phyloP scores from a whole-genome alignment of 805 yeast genomes.

The Candida qinlingensis region DNA sequence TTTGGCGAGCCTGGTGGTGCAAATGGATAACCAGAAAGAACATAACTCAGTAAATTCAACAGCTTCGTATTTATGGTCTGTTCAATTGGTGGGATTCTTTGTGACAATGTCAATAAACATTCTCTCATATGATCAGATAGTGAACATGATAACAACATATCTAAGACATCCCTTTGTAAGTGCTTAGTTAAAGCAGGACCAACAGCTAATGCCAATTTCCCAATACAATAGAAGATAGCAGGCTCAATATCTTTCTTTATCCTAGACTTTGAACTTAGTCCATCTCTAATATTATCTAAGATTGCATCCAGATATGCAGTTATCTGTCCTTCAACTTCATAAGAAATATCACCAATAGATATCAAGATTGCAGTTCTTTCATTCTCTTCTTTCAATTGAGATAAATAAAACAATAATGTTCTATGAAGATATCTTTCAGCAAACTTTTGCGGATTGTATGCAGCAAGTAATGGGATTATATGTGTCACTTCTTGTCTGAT shows the following conservation, averaged over 20 bases:
- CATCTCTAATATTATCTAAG: conserved; percentile 78
- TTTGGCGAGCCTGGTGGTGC: conserved; percentile 84
- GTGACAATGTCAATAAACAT: conserved; percentile 61
- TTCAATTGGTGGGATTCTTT: conserved; percentile 74
- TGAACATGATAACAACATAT: conserved; percentile 75
- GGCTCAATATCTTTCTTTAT: conserved; percentile 71
- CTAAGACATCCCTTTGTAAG: conserved; percentile 74
- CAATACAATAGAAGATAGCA: conserved; percentile 83
- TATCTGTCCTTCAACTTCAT: conserved; percentile 71
- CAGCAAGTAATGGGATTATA: conserved; percentile 77
- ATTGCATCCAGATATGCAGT: conserved; percentile 85
- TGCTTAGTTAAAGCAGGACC: conserved; percentile 93
- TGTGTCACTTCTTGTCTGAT: conserved; percentile 82
- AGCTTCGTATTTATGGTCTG: conserved; percentile 66
- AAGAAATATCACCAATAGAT: conserved; percentile 81
- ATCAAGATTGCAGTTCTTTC: conserved; percentile 74
- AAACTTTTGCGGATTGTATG: conserved; percentile 68
- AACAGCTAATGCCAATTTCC: conserved; percentile 79
- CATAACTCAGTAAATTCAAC: conserved; percentile 64
- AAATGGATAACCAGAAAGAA: conserved; percentile 76
- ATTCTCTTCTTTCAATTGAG: conserved; percentile 68
- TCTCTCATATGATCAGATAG: conserved; percentile 78
- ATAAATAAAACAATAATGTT: conserved; percentile 68
- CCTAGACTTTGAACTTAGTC: conserved; percentile 47
- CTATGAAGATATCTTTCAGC: conserved; percentile 77